Evolutionary conservation across 768 basidiomycete genomes (phyloP), one percentile per base, ranked within the genome.

Genomic region (Gloeostereum incarnatum): DNA sequence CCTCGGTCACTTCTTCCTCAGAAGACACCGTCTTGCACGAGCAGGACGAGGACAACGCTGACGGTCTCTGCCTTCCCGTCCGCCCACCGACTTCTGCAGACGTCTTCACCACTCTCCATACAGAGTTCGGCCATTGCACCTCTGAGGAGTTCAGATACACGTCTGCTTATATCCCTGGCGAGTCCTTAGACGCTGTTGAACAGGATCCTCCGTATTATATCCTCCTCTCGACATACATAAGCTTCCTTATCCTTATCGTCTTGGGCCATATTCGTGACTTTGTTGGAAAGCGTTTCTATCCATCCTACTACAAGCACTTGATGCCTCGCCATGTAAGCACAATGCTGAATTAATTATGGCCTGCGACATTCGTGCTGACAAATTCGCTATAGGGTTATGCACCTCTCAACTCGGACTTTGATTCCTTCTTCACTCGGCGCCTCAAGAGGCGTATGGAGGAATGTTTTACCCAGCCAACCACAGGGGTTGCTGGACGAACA

Each of bases 351-450:
- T n/a, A n/a, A n/a, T n/a, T n/a, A n/a, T n/a, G n/a, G n/a, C n/a
- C n/a, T n/a, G n/a, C n/a, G n/a, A n/a, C n/a, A n/a, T n/a, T n/a
- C n/a, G n/a, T 3, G 11, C 39, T 21, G 30, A 26, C 36, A 22
- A 43, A 42, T 39, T 36, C 19, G 40, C 27, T 39, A 14, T 57
- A 97, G 91, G 96, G 94, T 40, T 93, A 96, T 53, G 94, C 93
- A 2, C 87, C 96, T 4, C 71, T 98, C 43, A 94, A 91, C 62
- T 96, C 92, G 6, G 96, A 98, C 58, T 98, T 98, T 49, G 94
- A 98, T 59, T 98, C 96, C 5, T 99, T 98, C 66, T 98, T 98
- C 69, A 94, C 93, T 43, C 89, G 94, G 36, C 83, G 93, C 3
- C 75, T 98, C 47, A 98, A 98, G 58, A 69, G 73, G 8, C 89